phyloP scores from a whole-genome alignment of 176 grass and related monocot species.

The Carex cristatella region DNA sequence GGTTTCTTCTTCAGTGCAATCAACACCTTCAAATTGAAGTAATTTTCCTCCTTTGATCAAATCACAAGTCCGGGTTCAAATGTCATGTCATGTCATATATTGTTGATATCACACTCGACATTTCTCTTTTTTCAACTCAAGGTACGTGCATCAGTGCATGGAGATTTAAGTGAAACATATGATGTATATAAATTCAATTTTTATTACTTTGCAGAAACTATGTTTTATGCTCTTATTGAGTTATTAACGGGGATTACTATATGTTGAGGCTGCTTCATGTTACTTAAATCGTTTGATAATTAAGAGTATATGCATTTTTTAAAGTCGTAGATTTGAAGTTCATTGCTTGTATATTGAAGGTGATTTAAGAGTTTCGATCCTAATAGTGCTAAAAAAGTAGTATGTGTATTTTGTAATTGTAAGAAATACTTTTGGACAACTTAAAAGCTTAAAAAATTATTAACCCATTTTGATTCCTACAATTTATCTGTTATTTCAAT shows the following conservation, averaged over 20 bases:
- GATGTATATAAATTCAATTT: not conserved
- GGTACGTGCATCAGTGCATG: too few species aligned
- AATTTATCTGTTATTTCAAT: too few species aligned
- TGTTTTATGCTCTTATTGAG: not conserved
- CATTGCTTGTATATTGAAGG: too few species aligned
- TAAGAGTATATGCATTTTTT: not conserved
- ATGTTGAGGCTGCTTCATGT: not conserved
- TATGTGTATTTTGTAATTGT: too few species aligned
- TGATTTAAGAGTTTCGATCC: too few species aligned
- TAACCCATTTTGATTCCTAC: too few species aligned
- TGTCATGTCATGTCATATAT: not conserved
- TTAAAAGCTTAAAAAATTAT: too few species aligned
- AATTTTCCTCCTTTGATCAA: not conserved
- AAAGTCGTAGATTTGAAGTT: too few species aligned
- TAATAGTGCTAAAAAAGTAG: too few species aligned
- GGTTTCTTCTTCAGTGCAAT: conserved; percentile 31
- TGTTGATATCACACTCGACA: not conserved
- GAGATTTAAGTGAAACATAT: not conserved
- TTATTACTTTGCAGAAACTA: not conserved
- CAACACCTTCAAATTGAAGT: not conserved
- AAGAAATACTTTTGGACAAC: too few species aligned
- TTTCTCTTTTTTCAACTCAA: not conserved
- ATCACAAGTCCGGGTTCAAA: not conserved
- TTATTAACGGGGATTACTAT: not conserved
- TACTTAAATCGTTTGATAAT: not conserved